Base-by-base conservation (phyloP, 371 early-diverging fungal species). In the Mucor racemosus region DNA sequence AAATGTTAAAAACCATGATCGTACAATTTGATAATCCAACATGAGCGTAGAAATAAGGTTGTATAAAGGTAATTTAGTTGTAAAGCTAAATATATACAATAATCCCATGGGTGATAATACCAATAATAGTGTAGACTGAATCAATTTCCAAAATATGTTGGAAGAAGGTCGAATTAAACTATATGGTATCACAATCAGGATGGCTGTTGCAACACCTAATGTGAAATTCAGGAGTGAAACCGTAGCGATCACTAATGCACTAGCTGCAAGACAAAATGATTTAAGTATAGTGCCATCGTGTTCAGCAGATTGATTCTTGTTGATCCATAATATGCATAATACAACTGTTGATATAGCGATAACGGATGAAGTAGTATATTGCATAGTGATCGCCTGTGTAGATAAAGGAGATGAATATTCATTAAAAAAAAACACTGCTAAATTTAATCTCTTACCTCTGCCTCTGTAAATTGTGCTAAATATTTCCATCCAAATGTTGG, bases 201-300 rank as follows among this genome's bases (percentile, higher is more conserved):
- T 67, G 42, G 92, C 94, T 15, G 92, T 79, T 10, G 82, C 80
- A 0, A 95, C 85, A 0, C 95, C 91, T 48, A 96, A 72, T 66
- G 91, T 91, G 62, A 94, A 94, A 77, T 97, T 97, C 61, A 93
- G 82, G 14, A 91, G 87, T 1, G 95, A 88, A 1, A 94, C 78
- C 0, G 91, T 89, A 7, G 93, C 85, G n/a, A 95, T 82, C 14
- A 82, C 74, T 41, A 91, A 73, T 5, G 92, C 94, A 35, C 92
- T 84, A 54, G 89, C 77, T 15, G 89, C 84, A 39, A 90, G 81
- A 21, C 86, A 83, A 19, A 93, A 75, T 4, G 88, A 88, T 72
- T 93, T 94, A 40, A 97, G 86, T 19, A 86, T 73, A 60, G 85
- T 76, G 69, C 82, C 66, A 72, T 66, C 75, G 54, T 77, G 72